A percentile compares a stretch with the other conserved stretches of the same genome.
phyloP scores from a whole-genome alignment of 768 basidiomycete species.

The Termitomyces heimii region DNA sequence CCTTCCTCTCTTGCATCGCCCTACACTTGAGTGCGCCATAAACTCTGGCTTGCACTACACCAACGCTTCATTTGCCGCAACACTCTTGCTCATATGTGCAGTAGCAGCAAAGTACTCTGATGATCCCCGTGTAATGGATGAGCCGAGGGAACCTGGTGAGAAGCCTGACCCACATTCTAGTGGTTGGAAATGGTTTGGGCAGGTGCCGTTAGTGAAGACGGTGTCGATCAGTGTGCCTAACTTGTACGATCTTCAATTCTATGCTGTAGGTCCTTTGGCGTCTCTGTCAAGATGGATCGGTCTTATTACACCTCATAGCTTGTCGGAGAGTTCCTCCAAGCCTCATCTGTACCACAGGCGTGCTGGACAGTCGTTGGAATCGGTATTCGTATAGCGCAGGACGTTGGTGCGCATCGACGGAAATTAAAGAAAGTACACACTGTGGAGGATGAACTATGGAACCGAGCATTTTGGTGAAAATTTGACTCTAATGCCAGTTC shows the following conservation, averaged over 20 bases:
- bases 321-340: conserved; percentile 45
- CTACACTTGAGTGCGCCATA: conserved; percentile 53
- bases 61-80: conserved; percentile 47
- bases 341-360: conserved; percentile 54
- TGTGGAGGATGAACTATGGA: conserved; percentile 69
- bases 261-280: conserved; percentile 34
- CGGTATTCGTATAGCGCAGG: conserved; percentile 71
- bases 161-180: conserved; percentile 32
- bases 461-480: conserved; percentile 57
- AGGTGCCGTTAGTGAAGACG: conserved; percentile 58
- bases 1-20: conserved; percentile 67
- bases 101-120: conserved; percentile 53
- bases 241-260: conserved; percentile 71
- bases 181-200: conserved; percentile 64
- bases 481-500: background rate
- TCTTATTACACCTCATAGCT: conserved; percentile 30
- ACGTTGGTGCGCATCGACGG: conserved; percentile 66
- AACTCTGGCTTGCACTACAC: conserved; percentile 42
- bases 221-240: conserved; percentile 52
- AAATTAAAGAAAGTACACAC: conserved; percentile 29
- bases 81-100: conserved; percentile 68
- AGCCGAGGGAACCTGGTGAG: conserved; percentile 9
- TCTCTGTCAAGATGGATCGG: background rate
- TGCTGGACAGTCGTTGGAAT: conserved; percentile 67
- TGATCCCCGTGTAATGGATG: conserved; percentile 47